These are phyloP conservation scores for Phoma sp. DNA, from an alignment of 2,329 filamentous ascomycete genomes.

Conservation along the genomic window DNA sequence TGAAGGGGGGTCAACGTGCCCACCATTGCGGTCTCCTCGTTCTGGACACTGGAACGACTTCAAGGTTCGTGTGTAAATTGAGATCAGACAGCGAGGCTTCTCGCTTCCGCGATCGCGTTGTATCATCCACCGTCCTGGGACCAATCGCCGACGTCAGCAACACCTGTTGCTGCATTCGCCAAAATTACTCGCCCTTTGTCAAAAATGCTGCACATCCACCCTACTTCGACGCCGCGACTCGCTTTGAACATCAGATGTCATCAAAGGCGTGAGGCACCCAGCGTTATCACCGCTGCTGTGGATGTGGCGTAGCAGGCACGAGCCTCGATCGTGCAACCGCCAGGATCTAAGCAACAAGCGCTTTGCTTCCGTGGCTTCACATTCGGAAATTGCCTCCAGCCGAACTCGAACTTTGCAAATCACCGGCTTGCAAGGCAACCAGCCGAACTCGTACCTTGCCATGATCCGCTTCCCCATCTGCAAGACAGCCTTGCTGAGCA, in stretches of 20 bases:
- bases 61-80: not conserved
- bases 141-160: conserved; percentile 20
- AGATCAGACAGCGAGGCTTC: conserved; percentile 7
- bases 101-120: conserved; percentile 25
- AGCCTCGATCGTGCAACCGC: conserved; percentile 16
- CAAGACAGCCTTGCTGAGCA: conserved; percentile 26
- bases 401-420: not conserved
- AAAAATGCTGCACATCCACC: not conserved
- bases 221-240: not conserved
- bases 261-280: not conserved
- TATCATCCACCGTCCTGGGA: conserved; percentile 33
- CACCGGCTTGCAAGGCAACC: not conserved
- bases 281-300: not conserved
- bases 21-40: not conserved
- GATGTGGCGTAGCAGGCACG: conserved; percentile 16
- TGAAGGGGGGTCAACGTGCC: not conserved
- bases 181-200: conserved; percentile 3
- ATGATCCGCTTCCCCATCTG: conserved; percentile 26
- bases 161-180: not conserved
- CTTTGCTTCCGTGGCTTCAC: conserved; percentile 9
- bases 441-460: not conserved
- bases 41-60: not conserved
- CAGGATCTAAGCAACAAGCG: conserved; percentile 19
- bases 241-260: not conserved
- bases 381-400: conserved; percentile 7